Evolutionary conservation across 1,139 yeast genomes (phyloP).

Genomic region (Saccharomyces hybrid): DNA sequence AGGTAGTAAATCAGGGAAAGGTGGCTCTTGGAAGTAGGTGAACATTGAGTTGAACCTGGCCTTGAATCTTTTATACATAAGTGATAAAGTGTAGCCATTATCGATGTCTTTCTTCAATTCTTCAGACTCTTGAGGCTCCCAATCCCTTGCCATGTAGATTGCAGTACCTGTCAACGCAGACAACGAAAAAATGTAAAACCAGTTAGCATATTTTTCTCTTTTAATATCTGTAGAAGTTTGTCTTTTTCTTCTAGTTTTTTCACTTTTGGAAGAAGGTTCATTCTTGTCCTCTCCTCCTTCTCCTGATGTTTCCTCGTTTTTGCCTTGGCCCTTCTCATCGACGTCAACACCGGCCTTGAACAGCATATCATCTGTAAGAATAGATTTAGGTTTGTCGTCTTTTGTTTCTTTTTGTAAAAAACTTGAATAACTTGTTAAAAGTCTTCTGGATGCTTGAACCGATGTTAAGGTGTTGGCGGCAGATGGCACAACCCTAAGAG

Average conservation of each 20-base stretch:
- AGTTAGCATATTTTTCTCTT: slow-evolving; percentile 60
- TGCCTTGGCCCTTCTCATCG: slow-evolving; percentile 25
- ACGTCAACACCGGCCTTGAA: slow-evolving; percentile 76
- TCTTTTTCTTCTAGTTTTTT: slow-evolving; percentile 33
- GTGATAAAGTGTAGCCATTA: slow-evolving; percentile 63
- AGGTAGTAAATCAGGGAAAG: slow-evolving; percentile 84
- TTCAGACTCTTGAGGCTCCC: slow-evolving; percentile 75
- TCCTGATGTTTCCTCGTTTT: slow-evolving; percentile 10
- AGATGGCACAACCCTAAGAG: background rate
- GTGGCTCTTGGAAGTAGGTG: slow-evolving; percentile 87
- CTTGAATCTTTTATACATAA: slow-evolving; percentile 58
- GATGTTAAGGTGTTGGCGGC: background rate
- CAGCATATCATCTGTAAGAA: slow-evolving; percentile 73
- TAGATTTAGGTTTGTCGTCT: slow-evolving; percentile 40
- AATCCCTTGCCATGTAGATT: slow-evolving; percentile 67
- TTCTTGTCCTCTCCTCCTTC: slow-evolving; percentile 24
- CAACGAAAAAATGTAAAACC: slow-evolving; percentile 58
- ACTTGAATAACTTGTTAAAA: background rate
- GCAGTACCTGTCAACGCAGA: slow-evolving; percentile 59
- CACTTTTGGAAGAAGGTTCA: slow-evolving; percentile 4
- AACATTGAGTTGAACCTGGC: slow-evolving; percentile 71
- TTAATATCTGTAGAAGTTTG: slow-evolving; percentile 62
- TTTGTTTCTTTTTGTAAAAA: slow-evolving; percentile 26
- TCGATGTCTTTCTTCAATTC: slow-evolving; percentile 44
- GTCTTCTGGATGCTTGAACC: background rate